Evolutionary conservation across 768 basidiomycete species (phyloP), one percentile per base, ranked within the genome.

Genomic region (Calvatia gigantea): DNA sequence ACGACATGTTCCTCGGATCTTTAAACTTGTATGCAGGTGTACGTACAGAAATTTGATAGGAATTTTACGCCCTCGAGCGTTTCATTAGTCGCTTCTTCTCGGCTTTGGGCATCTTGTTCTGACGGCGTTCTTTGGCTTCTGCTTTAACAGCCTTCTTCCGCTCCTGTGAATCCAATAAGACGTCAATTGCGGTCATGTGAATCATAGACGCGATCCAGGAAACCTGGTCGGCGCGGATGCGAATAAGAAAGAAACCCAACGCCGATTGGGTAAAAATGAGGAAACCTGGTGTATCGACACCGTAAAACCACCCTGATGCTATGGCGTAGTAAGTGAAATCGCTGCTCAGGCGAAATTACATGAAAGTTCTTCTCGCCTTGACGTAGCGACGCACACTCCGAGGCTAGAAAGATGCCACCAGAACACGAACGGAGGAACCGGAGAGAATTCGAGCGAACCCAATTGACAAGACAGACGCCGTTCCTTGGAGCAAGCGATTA

Each of bases 41-140:
- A 32, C 41, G n/a, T 32, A 33, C 43, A 44, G 23, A 27, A 44
- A 25, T n/a, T n/a, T n/a, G n/a, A n/a, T n/a, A n/a, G n/a, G n/a
- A 4, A 15, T 35, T 38, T 46, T 32, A 60, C 28, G 62, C 59
- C 23, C 66, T 62, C 44, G 67, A 74, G 45, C 69, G 73, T 63
- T 92, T 97, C 62, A 98, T 79, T 60, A 81, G 82, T 38, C 84
- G 81, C 74, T 92, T 92, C 77, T 98, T 98, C 72, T 96, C 93
- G 38, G 88, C 85, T 67, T 98, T 98, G 43, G 95, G 91, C 79
- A 98, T 93, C 75, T 98, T 98, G 62, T 82, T 78, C 70, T 94
- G 92, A 58, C 96, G 80, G 69, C 82, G 89, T 74, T 97, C 94
- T 64, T 86, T 80, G 35, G 89, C 86, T 69, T 91, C 91, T 53